These are phyloP conservation scores for Caulochytrium protostelioides DNA, from an alignment of 371 early-diverging fungal genomes.

Conservation along the genomic window DNA sequence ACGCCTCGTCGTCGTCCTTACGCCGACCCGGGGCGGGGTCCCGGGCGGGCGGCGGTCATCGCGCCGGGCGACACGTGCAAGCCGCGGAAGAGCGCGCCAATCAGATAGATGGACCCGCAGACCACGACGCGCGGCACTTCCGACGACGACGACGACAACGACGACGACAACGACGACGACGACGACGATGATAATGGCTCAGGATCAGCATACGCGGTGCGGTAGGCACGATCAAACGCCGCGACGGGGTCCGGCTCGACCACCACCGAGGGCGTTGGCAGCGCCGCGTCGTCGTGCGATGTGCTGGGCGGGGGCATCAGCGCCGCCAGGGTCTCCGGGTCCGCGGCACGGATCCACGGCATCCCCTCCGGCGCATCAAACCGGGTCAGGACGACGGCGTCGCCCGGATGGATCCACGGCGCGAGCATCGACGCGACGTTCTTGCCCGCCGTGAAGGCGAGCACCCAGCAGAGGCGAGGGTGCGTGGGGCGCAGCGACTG, in stretches of 20 bases:
- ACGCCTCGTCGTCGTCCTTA: no score
- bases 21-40: no score
- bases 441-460: conserved; percentile 54
- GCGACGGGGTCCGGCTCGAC: conserved; percentile 1
- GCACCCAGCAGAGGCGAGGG: conserved; percentile 41
- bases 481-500: conserved; percentile 5
- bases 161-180: no score
- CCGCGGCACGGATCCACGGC: conserved; percentile 53
- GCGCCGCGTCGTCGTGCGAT: conserved; percentile 8
- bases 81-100: conserved; percentile 45
- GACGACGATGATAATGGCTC: no score
- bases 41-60: no score
- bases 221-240: conserved; percentile 1
- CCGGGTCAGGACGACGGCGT: conserved; percentile 37
- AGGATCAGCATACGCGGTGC: no score
- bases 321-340: conserved; percentile 16
- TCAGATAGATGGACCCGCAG: conserved; percentile 71
- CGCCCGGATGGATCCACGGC: conserved; percentile 26
- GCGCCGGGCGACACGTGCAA: no score
- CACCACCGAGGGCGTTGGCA: conserved; percentile 8
- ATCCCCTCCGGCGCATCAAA: conserved; percentile 60
- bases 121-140: no score
- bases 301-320: conserved; percentile 3
- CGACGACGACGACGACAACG: no score
- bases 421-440: conserved; percentile 32